Conservation (phyloP, 805 yeast genomes). For the Pichia paraexigua region DNA sequence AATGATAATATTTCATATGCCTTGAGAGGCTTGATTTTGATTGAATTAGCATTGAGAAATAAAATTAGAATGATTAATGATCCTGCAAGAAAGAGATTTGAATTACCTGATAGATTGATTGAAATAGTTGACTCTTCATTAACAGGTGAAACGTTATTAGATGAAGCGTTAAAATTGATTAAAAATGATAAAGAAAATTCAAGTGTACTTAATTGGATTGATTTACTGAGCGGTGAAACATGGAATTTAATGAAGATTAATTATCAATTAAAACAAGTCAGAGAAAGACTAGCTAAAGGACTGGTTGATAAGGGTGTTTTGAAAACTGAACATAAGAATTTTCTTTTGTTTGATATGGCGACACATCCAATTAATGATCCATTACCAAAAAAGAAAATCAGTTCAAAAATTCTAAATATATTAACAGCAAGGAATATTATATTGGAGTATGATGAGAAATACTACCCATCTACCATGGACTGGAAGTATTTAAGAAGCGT, state of each 20-base stretch:
- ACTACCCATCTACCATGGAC: slow-evolving; percentile 61
- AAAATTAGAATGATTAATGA: slow-evolving; percentile 86
- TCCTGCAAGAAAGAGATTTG: slow-evolving; percentile 83
- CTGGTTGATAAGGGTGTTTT: slow-evolving; percentile 94
- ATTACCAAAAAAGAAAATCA: slow-evolving; percentile 72
- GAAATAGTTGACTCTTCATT: slow-evolving; percentile 80
- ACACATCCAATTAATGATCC: slow-evolving; percentile 94
- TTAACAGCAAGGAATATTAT: slow-evolving; percentile 66
- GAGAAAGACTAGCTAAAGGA: slow-evolving; percentile 94
- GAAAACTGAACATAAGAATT: slow-evolving; percentile 92
- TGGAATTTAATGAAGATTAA: slow-evolving; percentile 94
- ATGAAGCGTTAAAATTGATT: slow-evolving; percentile 88
- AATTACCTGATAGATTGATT: slow-evolving; percentile 76
- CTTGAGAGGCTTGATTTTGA: slow-evolving; percentile 83
- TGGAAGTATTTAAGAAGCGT: slow-evolving; percentile 71
- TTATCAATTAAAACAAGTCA: slow-evolving; percentile 93
- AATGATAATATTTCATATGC: slow-evolving; percentile 96
- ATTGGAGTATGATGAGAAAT: slow-evolving; percentile 45
- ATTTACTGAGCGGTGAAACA: slow-evolving; percentile 87
- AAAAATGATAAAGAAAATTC: slow-evolving; percentile 71
- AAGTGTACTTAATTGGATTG: slow-evolving; percentile 87
- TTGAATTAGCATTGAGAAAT: slow-evolving; percentile 88
- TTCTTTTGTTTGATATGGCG: slow-evolving; percentile 94
- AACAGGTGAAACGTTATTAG: slow-evolving; percentile 92
- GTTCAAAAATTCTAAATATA: slow-evolving; percentile 60